Evolutionary conservation across 2,329 filamentous ascomycete species (phyloP), one percentile per base, ranked within the genome.

Genomic region (Arthrobotrys iridis): DNA sequence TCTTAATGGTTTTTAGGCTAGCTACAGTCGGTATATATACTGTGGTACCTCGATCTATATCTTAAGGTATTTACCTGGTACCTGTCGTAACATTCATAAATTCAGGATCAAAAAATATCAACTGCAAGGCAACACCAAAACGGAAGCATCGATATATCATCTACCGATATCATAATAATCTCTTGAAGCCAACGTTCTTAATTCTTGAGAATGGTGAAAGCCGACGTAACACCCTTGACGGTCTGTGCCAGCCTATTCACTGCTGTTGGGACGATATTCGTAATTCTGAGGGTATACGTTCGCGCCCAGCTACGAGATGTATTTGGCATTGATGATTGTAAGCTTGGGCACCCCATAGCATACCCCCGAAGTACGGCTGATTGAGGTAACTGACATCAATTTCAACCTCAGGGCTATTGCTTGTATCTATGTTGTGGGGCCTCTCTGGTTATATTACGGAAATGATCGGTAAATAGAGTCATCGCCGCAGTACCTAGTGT

Each of bases 341-440:
- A 40, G 63, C 7, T 11, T 11, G 15, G 22, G 2, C 20, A 41
- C 13, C n/a, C n/a, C n/a, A n/a, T n/a, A n/a, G 2, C 15, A 18
- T 0, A 4, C 5, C 13, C n/a, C 13, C 11, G 10, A 0, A 1
- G 8, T 18, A 35, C 4, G 5, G 6, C 6, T 33, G n/a, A 33
- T 13, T 3, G n/a, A 35, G 11, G n/a, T 7, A 2, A 7, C n/a
- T 48, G 48, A 48, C 50, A 33, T 11, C 11, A 26, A 11, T 13
- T 1, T 2, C 3, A 40, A 28, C 41, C n/a, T 15, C 40, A 67
- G 63, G 63, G 63, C 41, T 67, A 18, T 10, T 67, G 26, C 43
- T 28, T 18, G 11, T 67, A n/a, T 67, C 63, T n/a, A 67, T 67
- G 63, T 41, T 67, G n/a, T 67, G 63, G 63, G 63, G 63, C 0